A percentile compares a stretch with the other conserved stretches of the same genome.
Conservation (phyloP, 2,329 filamentous ascomycete genomes). For the Fulvia fulva region DNA sequence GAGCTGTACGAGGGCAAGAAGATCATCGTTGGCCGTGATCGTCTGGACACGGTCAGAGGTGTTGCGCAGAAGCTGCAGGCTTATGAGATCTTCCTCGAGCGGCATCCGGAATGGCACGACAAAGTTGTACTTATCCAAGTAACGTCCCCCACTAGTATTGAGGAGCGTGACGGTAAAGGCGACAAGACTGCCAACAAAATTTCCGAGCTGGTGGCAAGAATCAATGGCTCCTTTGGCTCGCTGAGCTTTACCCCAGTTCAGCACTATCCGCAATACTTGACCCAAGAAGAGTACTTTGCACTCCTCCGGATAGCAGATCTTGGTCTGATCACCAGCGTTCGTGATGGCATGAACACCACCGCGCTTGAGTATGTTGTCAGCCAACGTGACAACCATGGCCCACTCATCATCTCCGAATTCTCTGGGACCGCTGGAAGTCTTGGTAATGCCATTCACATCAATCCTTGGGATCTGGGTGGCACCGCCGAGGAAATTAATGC, state of each 20-base stretch:
- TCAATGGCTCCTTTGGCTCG: constrained; percentile 87
- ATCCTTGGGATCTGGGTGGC: constrained; percentile 85
- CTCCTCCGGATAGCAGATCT: constrained; percentile 87
- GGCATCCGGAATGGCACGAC: constrained; percentile 86
- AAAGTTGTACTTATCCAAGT: constrained; percentile 93
- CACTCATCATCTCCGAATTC: constrained; percentile 92
- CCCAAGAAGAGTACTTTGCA: constrained; percentile 87
- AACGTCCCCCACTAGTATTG: constrained; percentile 68
- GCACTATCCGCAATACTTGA: constrained; percentile 90
- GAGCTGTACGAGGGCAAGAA: constrained; percentile 83
- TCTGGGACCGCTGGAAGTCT: constrained; percentile 88
- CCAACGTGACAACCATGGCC: constrained; percentile 80
- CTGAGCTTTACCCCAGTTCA: constrained; percentile 86
- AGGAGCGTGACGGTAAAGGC: constrained; percentile 66
- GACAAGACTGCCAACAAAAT: constrained; percentile 85
- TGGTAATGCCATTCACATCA: constrained; percentile 86
- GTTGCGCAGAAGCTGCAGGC: constrained; percentile 95
- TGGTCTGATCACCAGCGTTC: constrained; percentile 88
- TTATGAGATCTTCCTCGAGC: constrained; percentile 85
- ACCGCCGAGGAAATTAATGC: constrained; percentile 80
- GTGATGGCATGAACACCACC: constrained; percentile 97
- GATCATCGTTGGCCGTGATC: constrained; percentile 89
- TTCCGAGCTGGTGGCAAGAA: constrained; percentile 82
- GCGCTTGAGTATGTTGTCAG: constrained; percentile 92
- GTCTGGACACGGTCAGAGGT: constrained; percentile 87